These are phyloP conservation scores for Erythrobasidium hasegawianum DNA, from an alignment of 1,284 basidiomycete species.

Conservation along the genomic window DNA sequence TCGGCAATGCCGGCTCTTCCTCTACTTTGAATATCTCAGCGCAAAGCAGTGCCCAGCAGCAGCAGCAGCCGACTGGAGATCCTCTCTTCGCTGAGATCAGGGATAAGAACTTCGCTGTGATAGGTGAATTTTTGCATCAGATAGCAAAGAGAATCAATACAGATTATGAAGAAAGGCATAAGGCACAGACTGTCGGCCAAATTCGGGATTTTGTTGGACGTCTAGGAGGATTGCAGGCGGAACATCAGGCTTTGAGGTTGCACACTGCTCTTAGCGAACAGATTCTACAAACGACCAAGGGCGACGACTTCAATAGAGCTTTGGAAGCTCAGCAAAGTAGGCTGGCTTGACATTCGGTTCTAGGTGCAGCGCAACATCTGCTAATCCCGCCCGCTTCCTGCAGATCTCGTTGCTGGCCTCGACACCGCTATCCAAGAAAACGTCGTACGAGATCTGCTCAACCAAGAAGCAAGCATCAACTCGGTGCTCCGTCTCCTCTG, in stretches of 20 bases:
- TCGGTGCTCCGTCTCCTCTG: constrained; percentile 75
- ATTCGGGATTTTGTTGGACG: constrained; percentile 93
- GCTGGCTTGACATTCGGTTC: no score
- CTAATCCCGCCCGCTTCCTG: not conserved
- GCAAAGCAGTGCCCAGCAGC: constrained; percentile 4
- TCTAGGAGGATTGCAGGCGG: constrained; percentile 81
- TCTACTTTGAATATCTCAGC: constrained; percentile 10
- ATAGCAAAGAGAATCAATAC: constrained; percentile 81
- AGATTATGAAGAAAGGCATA: constrained; percentile 70
- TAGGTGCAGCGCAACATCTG: no score
- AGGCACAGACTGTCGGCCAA: constrained; percentile 72
- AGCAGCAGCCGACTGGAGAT: constrained; percentile 57
- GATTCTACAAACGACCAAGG: constrained; percentile 74
- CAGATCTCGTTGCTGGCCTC: constrained; percentile 87
- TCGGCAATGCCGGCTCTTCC: constrained; percentile 3
- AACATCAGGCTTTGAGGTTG: constrained; percentile 80
- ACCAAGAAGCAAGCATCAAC: constrained; percentile 74
- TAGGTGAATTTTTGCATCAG: constrained; percentile 76
- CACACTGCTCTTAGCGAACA: constrained; percentile 93
- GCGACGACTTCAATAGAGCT: constrained; percentile 84
- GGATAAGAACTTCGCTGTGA: constrained; percentile 90
- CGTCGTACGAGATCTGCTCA: constrained; percentile 80
- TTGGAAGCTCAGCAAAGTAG: constrained; percentile 94
- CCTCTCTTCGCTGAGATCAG: constrained; percentile 77
- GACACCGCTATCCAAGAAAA: constrained; percentile 69